A percentile compares a stretch with the other conserved stretches of the same genome.
Conservation (phyloP, 1,284 basidiomycete genomes). For the Apiotrichum porosum region DNA sequence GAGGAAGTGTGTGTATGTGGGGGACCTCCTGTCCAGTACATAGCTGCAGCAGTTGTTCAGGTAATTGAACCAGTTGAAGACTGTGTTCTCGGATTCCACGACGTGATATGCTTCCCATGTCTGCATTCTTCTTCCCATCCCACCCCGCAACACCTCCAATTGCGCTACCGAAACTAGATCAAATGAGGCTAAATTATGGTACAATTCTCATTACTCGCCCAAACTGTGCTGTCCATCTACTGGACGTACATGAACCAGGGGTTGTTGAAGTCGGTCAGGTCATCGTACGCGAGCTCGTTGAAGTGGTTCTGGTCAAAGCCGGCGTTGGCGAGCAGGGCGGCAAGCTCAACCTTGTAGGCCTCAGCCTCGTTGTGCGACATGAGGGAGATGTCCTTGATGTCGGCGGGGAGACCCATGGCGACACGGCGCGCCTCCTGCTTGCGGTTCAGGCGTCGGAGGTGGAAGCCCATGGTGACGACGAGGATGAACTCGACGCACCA, state of each 20-base stretch:
- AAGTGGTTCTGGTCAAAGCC: conserved; percentile 17
- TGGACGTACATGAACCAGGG: conserved; percentile 6
- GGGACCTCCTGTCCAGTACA: too few relatives aligned
- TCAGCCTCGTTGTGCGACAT: conserved; percentile 29
- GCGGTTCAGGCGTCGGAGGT: conserved; percentile 37
- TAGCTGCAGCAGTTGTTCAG: too few relatives aligned
- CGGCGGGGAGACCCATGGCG: conserved; percentile 36
- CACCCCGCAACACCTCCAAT: too few relatives aligned
- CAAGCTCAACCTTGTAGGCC: conserved; percentile 26
- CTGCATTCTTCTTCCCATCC: too few relatives aligned
- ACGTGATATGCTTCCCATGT: too few relatives aligned
- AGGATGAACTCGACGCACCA: conserved; percentile 34
- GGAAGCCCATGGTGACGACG: conserved; percentile 37
- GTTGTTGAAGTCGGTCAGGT: conserved; percentile 15
- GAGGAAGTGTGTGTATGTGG: too few relatives aligned
- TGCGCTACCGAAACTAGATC: too few relatives aligned
- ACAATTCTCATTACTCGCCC: too few relatives aligned
- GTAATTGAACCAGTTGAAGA: too few relatives aligned
- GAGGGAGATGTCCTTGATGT: conserved; percentile 41
- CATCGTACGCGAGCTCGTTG: conserved; percentile 23
- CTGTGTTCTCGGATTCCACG: too few relatives aligned
- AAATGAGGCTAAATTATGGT: too few relatives aligned
- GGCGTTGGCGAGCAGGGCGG: conserved; percentile 10
- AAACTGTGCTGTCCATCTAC: too few relatives aligned
- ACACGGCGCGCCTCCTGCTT: conserved; percentile 34